phyloP scores from a whole-genome alignment of 2,329 filamentous ascomycete genomes.

The Aspergillus aculeatinus region DNA sequence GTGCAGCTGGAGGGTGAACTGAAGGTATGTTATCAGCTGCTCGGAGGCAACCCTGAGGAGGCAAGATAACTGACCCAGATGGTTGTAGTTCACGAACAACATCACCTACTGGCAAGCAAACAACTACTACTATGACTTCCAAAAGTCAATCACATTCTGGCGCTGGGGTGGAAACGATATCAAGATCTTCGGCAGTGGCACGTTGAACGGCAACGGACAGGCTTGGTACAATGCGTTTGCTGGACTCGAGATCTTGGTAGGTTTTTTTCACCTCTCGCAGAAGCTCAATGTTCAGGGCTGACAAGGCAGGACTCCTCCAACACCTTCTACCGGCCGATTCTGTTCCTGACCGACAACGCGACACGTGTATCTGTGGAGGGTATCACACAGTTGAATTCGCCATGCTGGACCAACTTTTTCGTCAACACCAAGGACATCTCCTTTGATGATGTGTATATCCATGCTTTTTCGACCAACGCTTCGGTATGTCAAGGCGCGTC shows the following conservation, averaged over 20 bases:
- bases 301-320: constrained; percentile 50
- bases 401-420: constrained; percentile 65
- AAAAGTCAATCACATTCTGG: constrained; percentile 61
- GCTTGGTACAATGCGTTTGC: constrained; percentile 53
- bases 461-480: constrained; percentile 53
- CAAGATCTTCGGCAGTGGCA: constrained; percentile 58
- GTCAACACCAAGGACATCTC: constrained; percentile 57
- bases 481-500: constrained; percentile 26
- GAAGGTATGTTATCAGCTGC: constrained; percentile 31
- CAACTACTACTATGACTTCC: constrained; percentile 52
- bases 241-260: constrained; percentile 39
- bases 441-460: constrained; percentile 56
- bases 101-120: constrained; percentile 52
- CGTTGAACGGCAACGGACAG: constrained; percentile 58
- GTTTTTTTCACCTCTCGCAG: not conserved
- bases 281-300: constrained; percentile 3
- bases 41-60: not conserved
- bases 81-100: constrained; percentile 45
- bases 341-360: constrained; percentile 62
- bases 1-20: constrained; percentile 60
- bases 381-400: constrained; percentile 60
- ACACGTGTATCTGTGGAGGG: constrained; percentile 59
- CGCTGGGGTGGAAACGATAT: constrained; percentile 64
- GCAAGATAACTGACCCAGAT: constrained; percentile 8
- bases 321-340: constrained; percentile 57